phyloP scores from a whole-genome alignment of 768 basidiomycete genomes.

The Coprinopsis sp. region DNA sequence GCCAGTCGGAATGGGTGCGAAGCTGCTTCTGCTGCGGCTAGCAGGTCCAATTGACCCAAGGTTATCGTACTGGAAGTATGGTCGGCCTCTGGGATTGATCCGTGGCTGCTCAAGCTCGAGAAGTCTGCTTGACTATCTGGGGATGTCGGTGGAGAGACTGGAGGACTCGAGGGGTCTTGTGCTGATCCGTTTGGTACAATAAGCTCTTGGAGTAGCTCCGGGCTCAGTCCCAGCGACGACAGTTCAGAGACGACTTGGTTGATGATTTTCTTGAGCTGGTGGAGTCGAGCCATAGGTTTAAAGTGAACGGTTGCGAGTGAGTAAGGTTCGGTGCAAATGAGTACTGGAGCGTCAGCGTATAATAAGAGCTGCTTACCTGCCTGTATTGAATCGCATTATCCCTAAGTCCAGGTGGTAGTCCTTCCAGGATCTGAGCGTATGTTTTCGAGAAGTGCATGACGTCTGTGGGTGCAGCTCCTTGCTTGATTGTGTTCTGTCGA shows the following conservation, averaged over 20 bases:
- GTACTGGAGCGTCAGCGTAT: too few species aligned
- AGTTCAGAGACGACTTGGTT: constrained; percentile 80
- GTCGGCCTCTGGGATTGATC: neutral
- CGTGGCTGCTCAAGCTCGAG: neutral
- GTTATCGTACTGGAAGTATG: neutral
- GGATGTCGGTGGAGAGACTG: neutral
- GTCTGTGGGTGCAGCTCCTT: too few species aligned
- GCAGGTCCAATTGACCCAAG: neutral
- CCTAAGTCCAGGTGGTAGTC: too few species aligned
- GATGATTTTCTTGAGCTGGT: constrained; percentile 93
- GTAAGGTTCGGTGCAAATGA: too few species aligned
- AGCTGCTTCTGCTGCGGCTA: constrained; percentile 14
- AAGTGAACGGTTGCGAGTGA: too few species aligned
- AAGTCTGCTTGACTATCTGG: neutral
- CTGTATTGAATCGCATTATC: too few species aligned
- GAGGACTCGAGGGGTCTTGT: too few species aligned
- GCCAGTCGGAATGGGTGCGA: neutral
- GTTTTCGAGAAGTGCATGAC: too few species aligned
- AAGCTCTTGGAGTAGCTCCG: constrained; percentile 42
- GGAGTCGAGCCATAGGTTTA: too few species aligned
- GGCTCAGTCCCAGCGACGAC: constrained; percentile 57
- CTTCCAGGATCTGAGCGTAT: too few species aligned
- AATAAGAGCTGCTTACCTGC: too few species aligned
- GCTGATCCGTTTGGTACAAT: constrained; percentile 19
- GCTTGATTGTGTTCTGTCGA: too few species aligned